These are phyloP conservation scores for Skeletonema costatum DNA, from an alignment of 108 stramenopile genomes.

Conservation along the genomic window DNA sequence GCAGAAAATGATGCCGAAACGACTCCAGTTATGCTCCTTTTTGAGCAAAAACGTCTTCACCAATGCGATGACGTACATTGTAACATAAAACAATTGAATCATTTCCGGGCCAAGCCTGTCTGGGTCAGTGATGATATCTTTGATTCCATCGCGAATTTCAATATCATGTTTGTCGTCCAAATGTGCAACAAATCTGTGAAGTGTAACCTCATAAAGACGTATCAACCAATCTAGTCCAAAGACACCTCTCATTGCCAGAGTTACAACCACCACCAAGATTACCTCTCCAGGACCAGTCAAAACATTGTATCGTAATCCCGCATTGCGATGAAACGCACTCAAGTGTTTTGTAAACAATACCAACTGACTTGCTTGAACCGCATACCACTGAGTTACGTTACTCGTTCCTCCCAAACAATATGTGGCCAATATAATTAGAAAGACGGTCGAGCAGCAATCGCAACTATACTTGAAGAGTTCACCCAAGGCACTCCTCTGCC, in stretches of 20 bases:
- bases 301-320: conserved; percentile 81
- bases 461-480: conserved; percentile 90
- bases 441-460: conserved; percentile 83
- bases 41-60: conserved; percentile 63
- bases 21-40: conserved; percentile 76
- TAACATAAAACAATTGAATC: conserved; percentile 63
- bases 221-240: conserved; percentile 81
- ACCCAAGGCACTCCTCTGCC: conserved; percentile 81
- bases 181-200: conserved; percentile 50
- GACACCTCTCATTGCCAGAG: conserved; percentile 69
- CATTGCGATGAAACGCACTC: conserved; percentile 83
- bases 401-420: conserved; percentile 77
- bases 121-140: conserved; percentile 58
- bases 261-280: conserved; percentile 55
- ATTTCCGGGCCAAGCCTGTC: conserved; percentile 55
- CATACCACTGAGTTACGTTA: conserved; percentile 84
- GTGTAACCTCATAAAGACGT: conserved; percentile 54
- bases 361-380: conserved; percentile 81
- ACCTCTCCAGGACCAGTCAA: conserved; percentile 91
- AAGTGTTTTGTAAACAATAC: conserved; percentile 88
- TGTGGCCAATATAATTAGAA: conserved; percentile 73
- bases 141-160: conserved; percentile 50
- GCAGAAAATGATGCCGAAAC: conserved; percentile 77
- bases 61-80: conserved; percentile 67
- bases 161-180: conserved; percentile 51